phyloP scores from a whole-genome alignment of 805 yeast genomes.

The Suhomyces emberorum region DNA sequence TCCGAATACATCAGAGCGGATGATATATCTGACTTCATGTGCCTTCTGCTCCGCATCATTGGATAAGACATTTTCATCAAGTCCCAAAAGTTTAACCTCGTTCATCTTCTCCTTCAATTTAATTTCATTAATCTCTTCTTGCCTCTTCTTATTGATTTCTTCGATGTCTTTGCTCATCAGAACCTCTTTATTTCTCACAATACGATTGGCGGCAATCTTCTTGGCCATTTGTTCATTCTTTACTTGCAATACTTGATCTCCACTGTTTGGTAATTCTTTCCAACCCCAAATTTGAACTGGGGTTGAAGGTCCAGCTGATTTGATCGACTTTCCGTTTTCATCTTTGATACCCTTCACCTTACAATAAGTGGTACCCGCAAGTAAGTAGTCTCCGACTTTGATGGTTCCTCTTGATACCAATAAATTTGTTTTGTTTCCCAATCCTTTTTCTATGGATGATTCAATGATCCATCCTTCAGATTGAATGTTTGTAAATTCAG shows the following conservation, averaged over 20 bases:
- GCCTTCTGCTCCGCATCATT: constrained; percentile 25
- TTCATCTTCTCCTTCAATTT: constrained; percentile 52
- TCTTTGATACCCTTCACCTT: constrained; percentile 76
- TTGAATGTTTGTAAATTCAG: constrained; percentile 49
- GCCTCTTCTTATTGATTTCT: constrained; percentile 63
- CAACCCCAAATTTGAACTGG: constrained; percentile 94
- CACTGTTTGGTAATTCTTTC: constrained; percentile 90
- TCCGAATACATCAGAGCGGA: constrained; percentile 91
- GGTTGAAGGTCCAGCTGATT: constrained; percentile 75
- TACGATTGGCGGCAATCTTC: constrained; percentile 65
- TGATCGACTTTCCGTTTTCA: constrained; percentile 62
- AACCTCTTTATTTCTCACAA: constrained; percentile 47
- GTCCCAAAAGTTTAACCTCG: constrained; percentile 60
- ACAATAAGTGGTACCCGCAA: constrained; percentile 86
- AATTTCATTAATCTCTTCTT: constrained; percentile 49
- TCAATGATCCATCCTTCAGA: constrained; percentile 90
- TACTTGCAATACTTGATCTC: constrained; percentile 79
- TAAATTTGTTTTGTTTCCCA: constrained; percentile 84
- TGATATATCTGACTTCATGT: constrained; percentile 52
- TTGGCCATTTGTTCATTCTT: constrained; percentile 72
- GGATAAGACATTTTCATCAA: constrained; percentile 46
- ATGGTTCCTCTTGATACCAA: constrained; percentile 77
- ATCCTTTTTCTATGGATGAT: constrained; percentile 73
- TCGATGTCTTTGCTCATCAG: constrained; percentile 66
- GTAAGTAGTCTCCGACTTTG: constrained; percentile 65